Evolutionary conservation across 2,329 filamentous ascomycete species (phyloP), one percentile per base, ranked within the genome.

Genomic region (Fusarium sp.): DNA sequence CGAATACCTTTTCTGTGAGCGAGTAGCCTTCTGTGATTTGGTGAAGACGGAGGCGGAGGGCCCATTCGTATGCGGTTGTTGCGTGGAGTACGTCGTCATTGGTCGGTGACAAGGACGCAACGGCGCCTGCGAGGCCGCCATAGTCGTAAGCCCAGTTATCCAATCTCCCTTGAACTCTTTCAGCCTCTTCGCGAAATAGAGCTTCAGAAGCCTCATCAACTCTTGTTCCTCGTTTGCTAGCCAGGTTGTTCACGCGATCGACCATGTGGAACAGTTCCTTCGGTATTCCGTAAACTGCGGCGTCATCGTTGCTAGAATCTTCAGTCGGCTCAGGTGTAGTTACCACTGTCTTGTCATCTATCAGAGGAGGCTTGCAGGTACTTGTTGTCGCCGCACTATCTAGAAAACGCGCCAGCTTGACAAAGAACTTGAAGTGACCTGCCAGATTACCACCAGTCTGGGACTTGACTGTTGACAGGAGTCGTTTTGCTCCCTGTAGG

Each of bases 61-160:
- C 62, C 62, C 62, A 66, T 17, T 66, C 62, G 20, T 64, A 66
- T 36, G 62, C 62, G 4, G 41, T 64, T 4, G 62, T 66, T 39
- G 62, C 62, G 2, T 66, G 47, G 17, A 66, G 62, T 2, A 64
- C 62, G 34, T 66, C 59, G 7, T 66, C 62, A 6, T 66, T 66
- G 0, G 6, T 18, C 2, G 59, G 59, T 3, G 26, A 47, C 5
- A 66, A 42, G 9, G 62, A 64, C 1, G 34, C 60, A 1, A 64
- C 47, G 1, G 62, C 62, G 1, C 62, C 47, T 2, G 59, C 60
- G 9, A 66, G 62, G 0, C 62, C 62, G 8, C 62, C 62, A 3
- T 66, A 66, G 18, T 66, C 62, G 4, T 66, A 66, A 10, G 62
- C 60, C 62, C 62, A 66, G 13, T 50, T 66, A 5, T 66, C 59